These are phyloP conservation scores for Bondarzewia mesenterica DNA, from an alignment of 1,284 basidiomycete genomes.

Conservation along the genomic window DNA sequence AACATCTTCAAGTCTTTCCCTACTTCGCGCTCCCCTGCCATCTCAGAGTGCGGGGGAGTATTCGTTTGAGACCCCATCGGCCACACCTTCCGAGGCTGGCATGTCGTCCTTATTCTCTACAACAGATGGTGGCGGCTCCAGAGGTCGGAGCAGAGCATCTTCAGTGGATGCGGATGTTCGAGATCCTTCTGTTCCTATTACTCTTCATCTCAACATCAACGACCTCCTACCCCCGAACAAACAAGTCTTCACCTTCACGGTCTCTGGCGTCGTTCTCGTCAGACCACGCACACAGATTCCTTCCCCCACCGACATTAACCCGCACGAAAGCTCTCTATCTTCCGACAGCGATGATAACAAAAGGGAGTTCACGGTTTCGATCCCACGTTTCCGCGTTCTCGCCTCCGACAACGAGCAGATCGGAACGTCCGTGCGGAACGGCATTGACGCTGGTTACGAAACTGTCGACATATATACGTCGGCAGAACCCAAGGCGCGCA, in stretches of 20 bases:
- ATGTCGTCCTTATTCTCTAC: slow-evolving; percentile 31
- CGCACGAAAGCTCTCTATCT: slow-evolving; percentile 12
- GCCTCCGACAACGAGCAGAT: slow-evolving; percentile 53
- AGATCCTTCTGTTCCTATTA: slow-evolving; percentile 46
- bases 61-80: slow-evolving; percentile 59
- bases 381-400: slow-evolving; percentile 63
- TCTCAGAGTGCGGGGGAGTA: slow-evolving; percentile 53
- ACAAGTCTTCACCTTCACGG: slow-evolving; percentile 54
- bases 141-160: slow-evolving; percentile 19
- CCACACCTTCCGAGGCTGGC: slow-evolving; percentile 39
- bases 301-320: slow-evolving; percentile 14
- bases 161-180: slow-evolving; percentile 12
- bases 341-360: slow-evolving; percentile 22
- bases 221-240: slow-evolving; percentile 58
- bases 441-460: slow-evolving; percentile 30
- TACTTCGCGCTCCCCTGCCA: slow-evolving; percentile 66
- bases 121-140: slow-evolving; percentile 22
- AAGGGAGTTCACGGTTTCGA: slow-evolving; percentile 35
- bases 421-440: slow-evolving; percentile 49
- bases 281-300: slow-evolving; percentile 31
- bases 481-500: slow-evolving; percentile 49
- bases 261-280: slow-evolving; percentile 58
- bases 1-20: slow-evolving; percentile 38
- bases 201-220: slow-evolving; percentile 71
- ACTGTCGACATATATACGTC: slow-evolving; percentile 55